Percentiles rank a stretch among this genome's conserved stretches.
These are phyloP conservation scores for Tolypocladium sp. DNA, from an alignment of 2,329 filamentous ascomycete species.

Conservation along the genomic window DNA sequence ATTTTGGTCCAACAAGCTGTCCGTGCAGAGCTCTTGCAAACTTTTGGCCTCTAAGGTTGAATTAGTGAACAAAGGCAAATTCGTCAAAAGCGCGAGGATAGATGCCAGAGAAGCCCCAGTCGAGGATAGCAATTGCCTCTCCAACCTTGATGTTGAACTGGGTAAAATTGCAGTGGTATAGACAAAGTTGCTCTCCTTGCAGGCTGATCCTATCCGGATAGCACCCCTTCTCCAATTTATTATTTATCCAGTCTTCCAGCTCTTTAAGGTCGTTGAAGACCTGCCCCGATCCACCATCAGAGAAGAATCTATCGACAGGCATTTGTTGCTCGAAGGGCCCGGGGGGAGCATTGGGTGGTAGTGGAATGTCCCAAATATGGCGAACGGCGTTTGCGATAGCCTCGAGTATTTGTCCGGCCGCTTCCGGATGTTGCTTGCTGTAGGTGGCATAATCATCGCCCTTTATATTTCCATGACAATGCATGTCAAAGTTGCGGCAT, in stretches of 20 bases:
- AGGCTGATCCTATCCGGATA: background rate
- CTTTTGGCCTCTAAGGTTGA: too few relatives aligned
- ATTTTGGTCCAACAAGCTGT: too few relatives aligned
- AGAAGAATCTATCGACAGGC: constrained; percentile 4
- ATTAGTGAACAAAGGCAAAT: constrained; percentile 1
- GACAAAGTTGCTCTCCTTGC: constrained; percentile 2
- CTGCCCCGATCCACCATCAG: background rate
- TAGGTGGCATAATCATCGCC: background rate
- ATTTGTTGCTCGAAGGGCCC: constrained; percentile 1
- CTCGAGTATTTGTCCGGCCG: background rate
- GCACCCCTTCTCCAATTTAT: background rate
- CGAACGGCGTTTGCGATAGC: constrained; percentile 1
- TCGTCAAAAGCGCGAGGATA: constrained; percentile 4
- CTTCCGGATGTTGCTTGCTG: background rate
- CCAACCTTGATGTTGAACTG: constrained; percentile 3
- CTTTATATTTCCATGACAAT: constrained; percentile 4
- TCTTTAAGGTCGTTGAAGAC: background rate
- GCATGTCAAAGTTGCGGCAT: constrained; percentile 1
- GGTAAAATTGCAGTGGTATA: constrained; percentile 4
- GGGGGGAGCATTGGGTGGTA: background rate
- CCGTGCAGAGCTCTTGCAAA: too few relatives aligned
- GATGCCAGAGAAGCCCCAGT: constrained; percentile 4
- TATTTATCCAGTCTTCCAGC: constrained; percentile 2
- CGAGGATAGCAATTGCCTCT: constrained; percentile 3
- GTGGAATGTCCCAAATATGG: constrained; percentile 4